Percentiles rank a stretch among this genome's conserved stretches.
Evolutionary conservation across 1,284 basidiomycete species (phyloP).

Genomic region (Malassezia dermatis): DNA sequence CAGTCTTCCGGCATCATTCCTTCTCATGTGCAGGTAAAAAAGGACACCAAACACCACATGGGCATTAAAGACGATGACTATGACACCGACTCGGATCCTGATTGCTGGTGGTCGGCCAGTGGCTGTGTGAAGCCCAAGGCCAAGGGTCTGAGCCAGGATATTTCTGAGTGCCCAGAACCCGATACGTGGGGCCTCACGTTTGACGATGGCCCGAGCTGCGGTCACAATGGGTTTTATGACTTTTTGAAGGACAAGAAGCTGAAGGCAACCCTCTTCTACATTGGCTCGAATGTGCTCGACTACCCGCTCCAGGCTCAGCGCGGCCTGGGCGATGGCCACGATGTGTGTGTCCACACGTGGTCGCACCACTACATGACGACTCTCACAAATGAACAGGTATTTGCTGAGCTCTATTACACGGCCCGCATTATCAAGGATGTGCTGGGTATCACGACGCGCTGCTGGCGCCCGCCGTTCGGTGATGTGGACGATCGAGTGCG

Average conservation of each 20-base stretch:
- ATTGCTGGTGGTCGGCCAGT: slow-evolving; percentile 40
- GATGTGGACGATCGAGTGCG: slow-evolving; percentile 54
- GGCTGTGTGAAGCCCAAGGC: slow-evolving; percentile 41
- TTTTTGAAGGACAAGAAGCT: slow-evolving; percentile 50
- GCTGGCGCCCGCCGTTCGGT: slow-evolving; percentile 52
- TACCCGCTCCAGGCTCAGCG: slow-evolving; percentile 54
- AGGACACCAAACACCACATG: slow-evolving; percentile 26
- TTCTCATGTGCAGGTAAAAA: slow-evolving; percentile 11
- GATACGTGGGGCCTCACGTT: slow-evolving; percentile 53
- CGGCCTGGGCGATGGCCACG: slow-evolving; percentile 44
- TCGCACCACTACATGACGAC: slow-evolving; percentile 52
- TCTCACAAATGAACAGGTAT: slow-evolving; percentile 52
- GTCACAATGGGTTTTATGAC: slow-evolving; percentile 54
- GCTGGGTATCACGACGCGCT: slow-evolving; percentile 51
- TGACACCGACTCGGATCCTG: slow-evolving; percentile 25
- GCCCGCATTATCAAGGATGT: slow-evolving; percentile 52
- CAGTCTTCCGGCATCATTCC: slow-evolving; percentile 9
- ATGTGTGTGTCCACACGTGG: slow-evolving; percentile 47
- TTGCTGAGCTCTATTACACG: slow-evolving; percentile 55
- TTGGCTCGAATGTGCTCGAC: slow-evolving; percentile 54
- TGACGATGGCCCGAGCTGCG: slow-evolving; percentile 52
- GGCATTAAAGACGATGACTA: slow-evolving; percentile 14
- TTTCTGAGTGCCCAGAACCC: slow-evolving; percentile 50
- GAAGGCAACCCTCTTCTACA: slow-evolving; percentile 52
- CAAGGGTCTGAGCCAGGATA: slow-evolving; percentile 44